Evolutionary conservation across 257 asterid species (phyloP), one percentile per base, ranked within the genome.

Genomic region (Solanum rostratum): DNA sequence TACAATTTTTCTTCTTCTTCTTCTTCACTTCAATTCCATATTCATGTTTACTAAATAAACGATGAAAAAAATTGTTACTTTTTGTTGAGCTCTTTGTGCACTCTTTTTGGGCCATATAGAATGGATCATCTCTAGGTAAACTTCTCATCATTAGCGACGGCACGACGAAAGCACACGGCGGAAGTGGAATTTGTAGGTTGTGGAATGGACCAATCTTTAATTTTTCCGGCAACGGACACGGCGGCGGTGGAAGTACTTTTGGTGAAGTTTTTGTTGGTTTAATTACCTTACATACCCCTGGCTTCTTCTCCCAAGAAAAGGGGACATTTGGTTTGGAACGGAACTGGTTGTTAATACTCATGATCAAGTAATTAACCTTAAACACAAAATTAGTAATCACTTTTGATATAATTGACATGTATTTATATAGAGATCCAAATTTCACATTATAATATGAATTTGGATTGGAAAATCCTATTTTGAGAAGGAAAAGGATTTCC

Each of bases 281-380:
- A 11, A 7, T 82, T 92, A 63, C 41, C 12, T 91, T 92, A 86
- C 94, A 84, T 0, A 87, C 85, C 18, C 94, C 95, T 6, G 97
- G 94, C 85, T 88, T 87, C 87, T 92, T 87, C 86, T 92, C 97
- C 97, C 96, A 92, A 3, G 95, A 88, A 88, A 92, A 94, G 30
- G 97, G 93, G 54, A 92, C 85, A 24, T 88, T 89, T 62, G 92
- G 89, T 84, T 92, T 91, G 20, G 93, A 92, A 55, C 88, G 92
- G 89, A 91, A 87, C 65, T 43, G 1, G 1, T 68, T 89, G 71
- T 49, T 24, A 49, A 24, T 46, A 24, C 65, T 89, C 82, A 52
- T 85, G 46, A 33, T 30, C 3, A 7, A 27, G 27, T 16, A 29
- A 20, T 59, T 59, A 27, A 27, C 22, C 4, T 52, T 19, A 8